Evolutionary conservation across 495 filamentous ascomycete genomes (phyloP).

Genomic region (Penicillium daleae): DNA sequence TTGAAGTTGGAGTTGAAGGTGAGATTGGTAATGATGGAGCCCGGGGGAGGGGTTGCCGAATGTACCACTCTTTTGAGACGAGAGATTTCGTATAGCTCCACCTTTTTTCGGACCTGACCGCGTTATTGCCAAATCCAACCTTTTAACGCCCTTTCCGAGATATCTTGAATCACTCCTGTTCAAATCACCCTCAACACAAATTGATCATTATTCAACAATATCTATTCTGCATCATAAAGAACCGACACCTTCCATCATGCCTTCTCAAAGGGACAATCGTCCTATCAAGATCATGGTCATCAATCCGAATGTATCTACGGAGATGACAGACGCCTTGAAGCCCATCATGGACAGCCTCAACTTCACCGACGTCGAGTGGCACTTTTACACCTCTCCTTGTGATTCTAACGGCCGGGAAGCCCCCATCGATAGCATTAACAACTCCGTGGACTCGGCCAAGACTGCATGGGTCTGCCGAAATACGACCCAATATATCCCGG

Average conservation of each 20-base stretch:
- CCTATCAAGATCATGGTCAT: conserved; percentile 69
- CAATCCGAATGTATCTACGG: conserved; percentile 84
- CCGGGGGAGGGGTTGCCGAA: conserved; percentile 26
- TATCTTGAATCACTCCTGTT: not conserved
- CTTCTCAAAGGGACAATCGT: conserved; percentile 17
- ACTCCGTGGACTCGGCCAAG: conserved; percentile 51
- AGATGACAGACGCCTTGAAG: conserved; percentile 79
- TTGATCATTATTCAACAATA: not conserved
- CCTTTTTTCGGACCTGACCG: conserved; percentile 15
- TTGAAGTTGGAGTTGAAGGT: conserved; percentile 9
- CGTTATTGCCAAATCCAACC: not conserved
- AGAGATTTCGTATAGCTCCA: conserved; percentile 12
- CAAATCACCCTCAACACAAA: not conserved
- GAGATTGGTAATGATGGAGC: conserved; percentile 1
- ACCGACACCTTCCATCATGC: conserved; percentile 19
- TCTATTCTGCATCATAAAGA: not conserved
- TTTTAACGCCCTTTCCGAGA: not conserved
- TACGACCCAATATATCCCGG: conserved; percentile 53
- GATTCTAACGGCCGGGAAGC: conserved; percentile 32
- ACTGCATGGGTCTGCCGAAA: conserved; percentile 61
- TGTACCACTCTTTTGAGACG: conserved; percentile 19
- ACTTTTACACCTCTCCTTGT: conserved; percentile 60
- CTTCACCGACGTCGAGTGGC: conserved; percentile 52
- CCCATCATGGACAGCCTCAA: conserved; percentile 60
- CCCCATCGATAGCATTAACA: conserved; percentile 52